Evolutionary conservation across 1,284 basidiomycete species (phyloP), one percentile per base, ranked within the genome.

Genomic region (Uromyces viciae-fabae): DNA sequence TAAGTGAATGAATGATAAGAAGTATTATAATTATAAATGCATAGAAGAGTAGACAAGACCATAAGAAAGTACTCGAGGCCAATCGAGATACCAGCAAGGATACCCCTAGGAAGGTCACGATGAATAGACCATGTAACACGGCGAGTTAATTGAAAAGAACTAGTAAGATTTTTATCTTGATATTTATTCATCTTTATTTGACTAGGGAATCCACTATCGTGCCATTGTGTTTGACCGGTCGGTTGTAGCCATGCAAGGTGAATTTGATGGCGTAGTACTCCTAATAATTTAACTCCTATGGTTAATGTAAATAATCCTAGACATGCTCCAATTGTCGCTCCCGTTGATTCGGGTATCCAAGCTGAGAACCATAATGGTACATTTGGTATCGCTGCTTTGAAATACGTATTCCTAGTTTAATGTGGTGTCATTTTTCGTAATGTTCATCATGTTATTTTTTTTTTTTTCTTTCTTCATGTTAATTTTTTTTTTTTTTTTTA

Each of bases 61-160:
- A 80, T 80, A 19, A 80, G 68, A 40, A 80, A 80, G 40, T 72
- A 80, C 17, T 62, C 68, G 14, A 80, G 52, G 15, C 52, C 66
- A n/a, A 69, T 52, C 28, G 72, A 68, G 19, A 80, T 22, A 9
- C 17, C 77, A 56, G 77, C 68, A 22, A 80, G 68, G 17, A 80
- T 60, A 62, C 77, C 77, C 9, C 77, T 28, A 14, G 77, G 68
- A 7, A 80, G 40, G 15, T 80, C 77, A 46, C 58, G 68, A 60
- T 80, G 62, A 38, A 68, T 68, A 31, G 25, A 38, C 77, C 77
- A 80, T 17, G 52, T 66, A 25, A 56, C 43, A 17, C 28, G 76
- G 11, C 49, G 28, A 40, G 46, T 42, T 52, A 31, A 22, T 54
- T 40, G 46, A 9, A 66, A 15, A 19, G 38, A 19, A 40, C 62